Evolutionary conservation across 2,329 filamentous ascomycete genomes (phyloP).

Genomic region (Fusarium coicis): DNA sequence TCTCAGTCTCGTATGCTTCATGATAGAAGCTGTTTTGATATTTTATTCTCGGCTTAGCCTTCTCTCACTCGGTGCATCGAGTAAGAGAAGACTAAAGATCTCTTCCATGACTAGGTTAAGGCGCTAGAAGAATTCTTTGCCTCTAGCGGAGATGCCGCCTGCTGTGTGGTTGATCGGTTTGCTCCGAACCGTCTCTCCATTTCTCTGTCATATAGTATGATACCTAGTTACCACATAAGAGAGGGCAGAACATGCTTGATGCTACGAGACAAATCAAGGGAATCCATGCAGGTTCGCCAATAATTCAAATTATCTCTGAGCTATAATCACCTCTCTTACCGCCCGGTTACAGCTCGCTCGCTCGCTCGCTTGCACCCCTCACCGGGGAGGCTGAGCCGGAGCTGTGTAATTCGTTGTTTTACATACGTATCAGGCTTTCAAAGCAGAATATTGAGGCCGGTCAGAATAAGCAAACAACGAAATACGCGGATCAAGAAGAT

Average conservation of each 20-base stretch:
- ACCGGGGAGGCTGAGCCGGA: constrained; percentile 34
- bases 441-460: constrained; percentile 23
- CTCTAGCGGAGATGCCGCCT: constrained; percentile 18
- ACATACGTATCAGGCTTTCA: constrained; percentile 11
- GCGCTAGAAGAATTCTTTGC: constrained; percentile 19
- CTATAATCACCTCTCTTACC: constrained; percentile 22
- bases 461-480: constrained; percentile 26
- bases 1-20: neutral
- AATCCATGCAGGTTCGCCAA: neutral
- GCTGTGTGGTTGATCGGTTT: constrained; percentile 1
- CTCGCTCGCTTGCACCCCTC: constrained; percentile 34
- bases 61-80: neutral
- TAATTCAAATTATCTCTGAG: constrained; percentile 1
- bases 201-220: neutral
- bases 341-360: constrained; percentile 26
- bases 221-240: neutral
- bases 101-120: constrained; percentile 1
- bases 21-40: neutral
- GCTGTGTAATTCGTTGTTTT: constrained; percentile 34
- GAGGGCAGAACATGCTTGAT: neutral
- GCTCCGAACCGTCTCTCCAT: constrained; percentile 9
- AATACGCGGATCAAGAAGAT: constrained; percentile 23
- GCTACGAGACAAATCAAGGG: neutral
- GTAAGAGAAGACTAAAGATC: neutral
- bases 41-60: neutral